phyloP scores from a whole-genome alignment of 495 filamentous ascomycete genomes.

The Xylaria castorea region DNA sequence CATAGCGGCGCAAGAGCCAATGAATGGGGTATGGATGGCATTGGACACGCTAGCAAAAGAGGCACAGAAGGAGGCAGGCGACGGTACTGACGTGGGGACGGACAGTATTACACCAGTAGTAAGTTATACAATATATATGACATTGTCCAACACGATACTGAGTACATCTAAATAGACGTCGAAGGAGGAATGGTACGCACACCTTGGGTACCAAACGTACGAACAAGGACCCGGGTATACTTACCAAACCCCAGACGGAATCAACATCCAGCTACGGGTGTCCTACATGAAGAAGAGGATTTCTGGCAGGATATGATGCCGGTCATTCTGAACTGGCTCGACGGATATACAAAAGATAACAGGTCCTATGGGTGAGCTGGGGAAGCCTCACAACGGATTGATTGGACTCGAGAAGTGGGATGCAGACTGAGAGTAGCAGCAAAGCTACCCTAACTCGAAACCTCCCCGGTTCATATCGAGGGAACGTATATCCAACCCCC shows the following conservation, averaged over 20 bases:
- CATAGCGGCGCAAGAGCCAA: constrained; percentile 41
- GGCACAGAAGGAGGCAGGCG: constrained; percentile 33
- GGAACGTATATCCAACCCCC: not conserved
- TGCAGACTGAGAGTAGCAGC: constrained; percentile 7
- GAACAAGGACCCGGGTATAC: constrained; percentile 27
- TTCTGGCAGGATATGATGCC: constrained; percentile 16
- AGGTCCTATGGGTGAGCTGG: constrained; percentile 3
- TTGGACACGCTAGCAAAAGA: constrained; percentile 45
- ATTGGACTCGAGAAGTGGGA: constrained; percentile 17
- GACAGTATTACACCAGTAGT: constrained; percentile 34
- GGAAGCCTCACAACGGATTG: constrained; percentile 36
- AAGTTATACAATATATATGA: constrained; percentile 26
- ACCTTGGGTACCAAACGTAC: constrained; percentile 54
- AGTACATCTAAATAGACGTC: constrained; percentile 35
- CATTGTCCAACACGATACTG: constrained; percentile 6
- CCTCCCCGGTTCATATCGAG: not conserved
- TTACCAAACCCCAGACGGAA: constrained; percentile 22
- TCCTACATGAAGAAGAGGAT: constrained; percentile 41
- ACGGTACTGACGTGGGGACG: constrained; percentile 30
- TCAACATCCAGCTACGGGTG: constrained; percentile 27
- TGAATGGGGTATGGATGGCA: constrained; percentile 43
- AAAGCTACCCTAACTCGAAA: constrained; percentile 7
- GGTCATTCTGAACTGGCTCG: not conserved
- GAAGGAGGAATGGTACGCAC: constrained; percentile 64
- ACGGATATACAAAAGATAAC: constrained; percentile 10